These are phyloP conservation scores for Globisporangium uncinulatum DNA, from an alignment of 352 stramenopile species.

Conservation along the genomic window DNA sequence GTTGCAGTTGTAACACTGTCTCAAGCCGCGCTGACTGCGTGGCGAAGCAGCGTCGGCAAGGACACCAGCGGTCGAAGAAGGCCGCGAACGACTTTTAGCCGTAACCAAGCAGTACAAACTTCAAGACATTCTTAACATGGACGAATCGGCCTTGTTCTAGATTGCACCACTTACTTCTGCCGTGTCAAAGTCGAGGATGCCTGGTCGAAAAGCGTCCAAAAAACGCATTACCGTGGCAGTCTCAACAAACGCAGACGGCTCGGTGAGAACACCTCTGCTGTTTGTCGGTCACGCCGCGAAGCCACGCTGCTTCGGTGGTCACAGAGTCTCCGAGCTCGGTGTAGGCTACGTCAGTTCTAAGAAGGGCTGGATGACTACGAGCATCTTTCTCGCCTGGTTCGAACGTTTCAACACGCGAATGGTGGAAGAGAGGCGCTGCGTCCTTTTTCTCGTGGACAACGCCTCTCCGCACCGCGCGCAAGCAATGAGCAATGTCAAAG, in stretches of 20 bases:
- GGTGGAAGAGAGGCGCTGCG: background rate
- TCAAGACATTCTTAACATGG: background rate
- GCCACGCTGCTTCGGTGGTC: background rate
- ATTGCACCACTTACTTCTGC: background rate
- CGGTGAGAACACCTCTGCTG: background rate
- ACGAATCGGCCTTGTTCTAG: background rate
- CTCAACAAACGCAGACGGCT: background rate
- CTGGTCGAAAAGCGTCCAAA: background rate
- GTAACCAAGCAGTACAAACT: background rate
- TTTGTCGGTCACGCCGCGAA: background rate
- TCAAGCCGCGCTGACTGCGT: background rate
- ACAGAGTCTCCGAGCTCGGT: background rate
- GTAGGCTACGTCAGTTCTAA: background rate
- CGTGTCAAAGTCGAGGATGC: background rate
- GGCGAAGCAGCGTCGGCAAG: background rate
- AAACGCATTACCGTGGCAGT: background rate
- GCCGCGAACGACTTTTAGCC: background rate
- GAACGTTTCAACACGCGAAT: background rate
- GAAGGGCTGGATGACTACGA: background rate
- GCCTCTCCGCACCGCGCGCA: background rate
- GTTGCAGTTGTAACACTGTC: background rate
- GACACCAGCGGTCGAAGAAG: background rate
- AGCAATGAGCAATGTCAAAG: background rate
- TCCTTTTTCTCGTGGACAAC: background rate
- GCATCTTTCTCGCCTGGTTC: background rate